A percentile compares a stretch with the other conserved stretches of the same genome.
These are phyloP conservation scores for Papiliotrema laurentii DNA, from an alignment of 1,284 basidiomycete species.

Conservation along the genomic window DNA sequence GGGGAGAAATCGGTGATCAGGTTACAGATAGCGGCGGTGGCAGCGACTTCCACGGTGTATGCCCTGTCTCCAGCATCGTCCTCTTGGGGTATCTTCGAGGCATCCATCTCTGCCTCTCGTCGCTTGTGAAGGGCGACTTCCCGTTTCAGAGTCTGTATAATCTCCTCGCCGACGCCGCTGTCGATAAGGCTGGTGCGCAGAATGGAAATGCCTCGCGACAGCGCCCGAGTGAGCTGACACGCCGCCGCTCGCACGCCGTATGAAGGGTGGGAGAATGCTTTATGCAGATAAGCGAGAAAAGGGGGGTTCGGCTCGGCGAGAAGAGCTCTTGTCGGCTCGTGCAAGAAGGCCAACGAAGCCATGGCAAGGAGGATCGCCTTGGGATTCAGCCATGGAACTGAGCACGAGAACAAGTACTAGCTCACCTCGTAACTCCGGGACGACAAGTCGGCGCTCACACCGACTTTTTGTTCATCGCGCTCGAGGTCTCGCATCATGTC, in stretches of 20 bases:
- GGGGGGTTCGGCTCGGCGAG: slow-evolving; percentile 56
- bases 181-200: slow-evolving; percentile 78
- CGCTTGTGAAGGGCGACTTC: slow-evolving; percentile 22
- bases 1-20: slow-evolving; percentile 82
- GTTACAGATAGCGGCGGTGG: slow-evolving; percentile 73
- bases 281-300: slow-evolving; percentile 57
- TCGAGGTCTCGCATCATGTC: slow-evolving; percentile 33
- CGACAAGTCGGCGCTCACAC: slow-evolving; percentile 54
- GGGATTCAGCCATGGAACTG: slow-evolving; percentile 4
- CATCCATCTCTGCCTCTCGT: slow-evolving; percentile 5
- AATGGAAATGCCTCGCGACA: slow-evolving; percentile 70
- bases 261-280: slow-evolving; percentile 58
- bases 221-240: slow-evolving; percentile 75
- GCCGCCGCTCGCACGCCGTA: slow-evolving; percentile 75
- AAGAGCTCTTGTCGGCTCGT: slow-evolving; percentile 63
- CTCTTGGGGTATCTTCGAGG: slow-evolving; percentile 10
- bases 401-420: too few species aligned
- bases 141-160: slow-evolving; percentile 58
- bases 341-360: slow-evolving; percentile 64
- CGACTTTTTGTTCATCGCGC: slow-evolving; percentile 58
- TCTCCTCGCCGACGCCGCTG: slow-evolving; percentile 65
- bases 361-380: slow-evolving; percentile 67
- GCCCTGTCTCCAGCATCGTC: slow-evolving; percentile 55
- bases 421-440: slow-evolving; percentile 62
- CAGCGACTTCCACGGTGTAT: slow-evolving; percentile 64